These are phyloP conservation scores for Spergularia marina DNA, from an alignment of 148 eudicot genomes.

Conservation along the genomic window DNA sequence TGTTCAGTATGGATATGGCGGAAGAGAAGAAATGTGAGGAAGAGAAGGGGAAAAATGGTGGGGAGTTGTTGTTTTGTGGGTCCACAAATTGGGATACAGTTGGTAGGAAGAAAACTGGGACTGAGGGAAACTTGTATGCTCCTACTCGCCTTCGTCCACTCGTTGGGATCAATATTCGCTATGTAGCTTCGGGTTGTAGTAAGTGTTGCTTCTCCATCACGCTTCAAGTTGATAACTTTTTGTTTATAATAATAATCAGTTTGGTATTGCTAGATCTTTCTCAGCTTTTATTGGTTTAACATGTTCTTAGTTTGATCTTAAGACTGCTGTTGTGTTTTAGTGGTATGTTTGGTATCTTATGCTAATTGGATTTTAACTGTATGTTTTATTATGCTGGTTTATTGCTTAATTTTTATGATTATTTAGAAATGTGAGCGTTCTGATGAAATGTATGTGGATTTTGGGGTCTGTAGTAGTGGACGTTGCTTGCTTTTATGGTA, in stretches of 20 bases:
- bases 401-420: not conserved
- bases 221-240: not conserved
- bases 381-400: not conserved
- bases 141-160: slow-evolving; percentile 92
- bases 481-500: too few species aligned
- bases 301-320: too few species aligned
- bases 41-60: slow-evolving; percentile 54
- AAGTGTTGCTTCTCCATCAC: not conserved
- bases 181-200: slow-evolving; percentile 89
- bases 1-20: slow-evolving; percentile 39
- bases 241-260: not conserved
- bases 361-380: not conserved
- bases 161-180: slow-evolving; percentile 72
- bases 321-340: too few species aligned
- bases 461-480: too few species aligned
- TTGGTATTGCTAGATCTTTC: not conserved
- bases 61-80: slow-evolving; percentile 88
- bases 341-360: not conserved
- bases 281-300: too few species aligned
- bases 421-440: too few species aligned
- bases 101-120: slow-evolving; percentile 52
- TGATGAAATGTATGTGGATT: too few species aligned
- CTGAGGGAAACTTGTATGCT: slow-evolving; percentile 57
- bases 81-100: slow-evolving; percentile 79
- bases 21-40: slow-evolving; percentile 44